phyloP scores from a whole-genome alignment of 371 early-diverging fungal species.

The Blakeslea trispora region DNA sequence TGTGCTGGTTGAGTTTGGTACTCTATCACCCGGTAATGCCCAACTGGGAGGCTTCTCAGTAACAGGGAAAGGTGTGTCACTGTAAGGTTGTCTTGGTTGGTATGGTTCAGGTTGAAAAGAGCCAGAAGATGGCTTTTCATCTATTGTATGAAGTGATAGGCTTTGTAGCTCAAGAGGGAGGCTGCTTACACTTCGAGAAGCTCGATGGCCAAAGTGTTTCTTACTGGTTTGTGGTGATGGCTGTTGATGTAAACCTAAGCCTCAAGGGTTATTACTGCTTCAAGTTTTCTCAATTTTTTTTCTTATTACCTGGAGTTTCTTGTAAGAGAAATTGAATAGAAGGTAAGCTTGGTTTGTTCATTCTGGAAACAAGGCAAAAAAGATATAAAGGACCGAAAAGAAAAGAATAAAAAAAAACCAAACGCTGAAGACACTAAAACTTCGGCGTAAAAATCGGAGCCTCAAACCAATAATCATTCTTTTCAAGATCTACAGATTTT shows the following conservation, averaged over 20 bases:
- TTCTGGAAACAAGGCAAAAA: not conserved
- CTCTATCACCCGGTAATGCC: conserved; percentile 22
- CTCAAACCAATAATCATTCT: too few species aligned
- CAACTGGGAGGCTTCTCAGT: conserved; percentile 23
- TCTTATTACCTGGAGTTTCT: conserved; percentile 16
- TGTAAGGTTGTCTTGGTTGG: conserved; percentile 13
- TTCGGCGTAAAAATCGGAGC: too few species aligned
- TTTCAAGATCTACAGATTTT: too few species aligned
- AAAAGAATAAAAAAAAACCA: too few species aligned
- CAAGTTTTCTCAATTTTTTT: not conserved
- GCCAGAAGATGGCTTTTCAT: not conserved
- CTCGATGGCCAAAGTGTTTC: conserved; percentile 19
- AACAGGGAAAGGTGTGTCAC: conserved; percentile 11
- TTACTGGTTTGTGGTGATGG: not conserved
- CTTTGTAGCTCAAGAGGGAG: conserved; percentile 24
- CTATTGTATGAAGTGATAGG: conserved; percentile 22
- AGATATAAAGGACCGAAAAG: too few species aligned
- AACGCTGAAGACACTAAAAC: too few species aligned
- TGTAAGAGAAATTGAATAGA: conserved; percentile 38
- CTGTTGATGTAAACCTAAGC: not conserved
- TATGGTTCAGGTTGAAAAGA: conserved; percentile 1
- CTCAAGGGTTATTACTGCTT: not conserved
- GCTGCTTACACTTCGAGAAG: conserved; percentile 23
- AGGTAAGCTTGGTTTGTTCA: conserved; percentile 33
- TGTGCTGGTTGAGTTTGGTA: conserved; percentile 6